Evolutionary conservation across 2,329 filamentous ascomycete genomes (phyloP).

Genomic region (Sporothrix phasma): DNA sequence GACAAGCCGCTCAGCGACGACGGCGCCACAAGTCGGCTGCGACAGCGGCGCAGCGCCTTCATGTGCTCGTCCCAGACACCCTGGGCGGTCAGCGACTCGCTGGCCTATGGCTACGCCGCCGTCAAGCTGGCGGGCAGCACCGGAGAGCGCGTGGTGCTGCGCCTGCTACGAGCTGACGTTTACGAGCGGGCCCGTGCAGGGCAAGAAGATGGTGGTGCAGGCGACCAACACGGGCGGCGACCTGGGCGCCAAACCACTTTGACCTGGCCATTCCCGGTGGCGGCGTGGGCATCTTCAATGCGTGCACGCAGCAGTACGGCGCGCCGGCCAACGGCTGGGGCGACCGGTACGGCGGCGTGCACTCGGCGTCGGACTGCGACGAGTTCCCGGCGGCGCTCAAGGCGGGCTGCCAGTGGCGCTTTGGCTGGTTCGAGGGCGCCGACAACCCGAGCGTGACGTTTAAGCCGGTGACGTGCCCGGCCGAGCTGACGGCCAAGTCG

Average conservation of each 20-base stretch:
- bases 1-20: conserved; percentile 39
- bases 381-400: conserved; percentile 43
- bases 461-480: conserved; percentile 45
- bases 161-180: conserved; percentile 52
- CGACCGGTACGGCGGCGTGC: conserved; percentile 48
- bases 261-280: conserved; percentile 44
- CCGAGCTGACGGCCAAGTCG: conserved; percentile 34
- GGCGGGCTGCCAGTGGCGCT: conserved; percentile 52
- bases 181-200: conserved; percentile 40
- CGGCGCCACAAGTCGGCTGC: conserved; percentile 27
- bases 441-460: conserved; percentile 49
- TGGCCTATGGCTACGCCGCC: conserved; percentile 46
- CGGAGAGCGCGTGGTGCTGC: conserved; percentile 40
- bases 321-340: conserved; percentile 43
- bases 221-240: conserved; percentile 50
- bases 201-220: conserved; percentile 52
- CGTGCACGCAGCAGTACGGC: conserved; percentile 35
- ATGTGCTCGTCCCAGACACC: conserved; percentile 44
- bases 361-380: conserved; percentile 41
- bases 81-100: conserved; percentile 39
- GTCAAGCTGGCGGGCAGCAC: conserved; percentile 35
- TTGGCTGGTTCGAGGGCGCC: conserved; percentile 51
- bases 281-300: conserved; percentile 44
- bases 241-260: conserved; percentile 44
- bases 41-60: conserved; percentile 38